Percentiles rank a stretch among this genome's conserved stretches.
These are phyloP conservation scores for Mucor sp. DNA, from an alignment of 371 early-diverging fungal species.

Conservation along the genomic window DNA sequence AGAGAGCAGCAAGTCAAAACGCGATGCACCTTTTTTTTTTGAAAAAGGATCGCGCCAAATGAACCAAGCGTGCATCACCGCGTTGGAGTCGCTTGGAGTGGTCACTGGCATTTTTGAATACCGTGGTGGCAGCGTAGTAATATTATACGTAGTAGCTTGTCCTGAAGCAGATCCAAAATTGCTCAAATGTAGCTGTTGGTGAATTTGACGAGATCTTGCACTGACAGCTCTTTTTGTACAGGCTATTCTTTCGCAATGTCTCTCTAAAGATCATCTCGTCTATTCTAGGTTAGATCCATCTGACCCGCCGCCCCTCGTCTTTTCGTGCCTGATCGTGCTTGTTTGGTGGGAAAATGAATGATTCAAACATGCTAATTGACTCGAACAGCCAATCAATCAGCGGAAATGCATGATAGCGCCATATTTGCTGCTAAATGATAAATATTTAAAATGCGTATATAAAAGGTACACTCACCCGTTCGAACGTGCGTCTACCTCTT, in stretches of 20 bases:
- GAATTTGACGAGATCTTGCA: too few relatives aligned
- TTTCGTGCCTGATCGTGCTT: not conserved
- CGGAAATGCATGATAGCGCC: not conserved
- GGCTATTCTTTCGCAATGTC: too few relatives aligned
- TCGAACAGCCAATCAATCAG: not conserved
- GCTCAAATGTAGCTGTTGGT: not conserved
- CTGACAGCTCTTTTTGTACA: too few relatives aligned
- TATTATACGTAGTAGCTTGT: not conserved
- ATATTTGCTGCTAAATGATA: not conserved
- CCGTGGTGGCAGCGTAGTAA: not conserved
- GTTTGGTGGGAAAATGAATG: conserved; percentile 5
- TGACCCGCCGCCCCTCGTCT: not conserved
- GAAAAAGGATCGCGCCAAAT: not conserved
- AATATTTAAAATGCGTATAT: not conserved
- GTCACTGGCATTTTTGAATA: not conserved
- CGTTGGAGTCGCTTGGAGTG: not conserved
- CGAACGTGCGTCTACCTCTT: not conserved
- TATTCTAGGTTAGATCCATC: not conserved
- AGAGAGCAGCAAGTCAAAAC: not conserved
- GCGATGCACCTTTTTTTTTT: conserved; percentile 15
- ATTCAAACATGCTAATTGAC: not conserved
- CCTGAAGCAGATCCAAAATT: not conserved
- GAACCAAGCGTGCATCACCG: not conserved
- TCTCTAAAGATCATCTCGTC: not conserved
- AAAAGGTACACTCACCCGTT: not conserved